Evolutionary conservation across 1,284 basidiomycete species (phyloP).

Genomic region (Kwoniella shivajii): DNA sequence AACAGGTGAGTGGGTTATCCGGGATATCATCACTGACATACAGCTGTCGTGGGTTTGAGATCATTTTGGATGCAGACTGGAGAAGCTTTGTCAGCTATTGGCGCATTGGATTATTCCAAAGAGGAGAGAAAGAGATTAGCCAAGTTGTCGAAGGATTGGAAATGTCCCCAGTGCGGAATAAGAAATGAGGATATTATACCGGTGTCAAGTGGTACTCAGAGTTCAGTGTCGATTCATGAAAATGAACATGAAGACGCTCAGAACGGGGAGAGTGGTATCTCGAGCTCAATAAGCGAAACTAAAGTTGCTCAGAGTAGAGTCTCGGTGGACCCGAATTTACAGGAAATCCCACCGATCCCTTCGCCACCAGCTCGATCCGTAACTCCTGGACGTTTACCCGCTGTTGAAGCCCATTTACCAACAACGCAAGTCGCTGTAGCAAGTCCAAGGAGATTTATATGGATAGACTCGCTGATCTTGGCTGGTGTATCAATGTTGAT

Average conservation of each 20-base stretch:
- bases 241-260: neutral
- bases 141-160: constrained; percentile 76
- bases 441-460: too few species aligned
- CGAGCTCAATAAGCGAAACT: neutral
- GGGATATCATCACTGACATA: too few species aligned
- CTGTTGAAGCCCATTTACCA: constrained; percentile 1
- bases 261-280: neutral
- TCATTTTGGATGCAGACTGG: constrained; percentile 89
- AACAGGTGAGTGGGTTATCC: constrained; percentile 63
- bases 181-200: constrained; percentile 66
- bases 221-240: neutral
- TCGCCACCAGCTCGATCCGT: neutral
- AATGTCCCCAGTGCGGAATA: constrained; percentile 72
- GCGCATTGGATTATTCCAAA: constrained; percentile 78
- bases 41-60: constrained; percentile 85
- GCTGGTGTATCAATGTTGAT: constrained; percentile 13
- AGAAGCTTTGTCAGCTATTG: constrained; percentile 85
- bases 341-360: constrained; percentile 2
- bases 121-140: constrained; percentile 81
- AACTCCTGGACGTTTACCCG: neutral
- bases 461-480: constrained; percentile 25
- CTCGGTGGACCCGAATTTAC: constrained; percentile 2
- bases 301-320: neutral
- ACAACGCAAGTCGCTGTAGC: neutral
- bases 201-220: constrained; percentile 3